phyloP scores from a whole-genome alignment of 2,329 filamentous ascomycete species.

The Macrophomina tecta region DNA sequence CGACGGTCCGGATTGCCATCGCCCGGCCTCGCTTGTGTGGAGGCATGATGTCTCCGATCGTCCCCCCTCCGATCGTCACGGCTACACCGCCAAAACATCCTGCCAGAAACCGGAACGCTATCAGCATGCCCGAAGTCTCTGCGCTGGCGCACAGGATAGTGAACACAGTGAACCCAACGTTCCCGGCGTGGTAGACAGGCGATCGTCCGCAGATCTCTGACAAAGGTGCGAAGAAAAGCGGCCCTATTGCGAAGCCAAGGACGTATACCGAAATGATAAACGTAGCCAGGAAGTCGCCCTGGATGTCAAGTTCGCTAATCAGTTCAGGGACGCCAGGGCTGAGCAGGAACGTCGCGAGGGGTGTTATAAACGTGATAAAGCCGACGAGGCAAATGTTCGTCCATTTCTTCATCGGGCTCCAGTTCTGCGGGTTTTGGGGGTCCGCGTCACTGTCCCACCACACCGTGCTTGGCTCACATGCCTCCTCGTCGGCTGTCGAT shows the following conservation, averaged over 20 bases:
- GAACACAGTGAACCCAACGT: constrained; percentile 32
- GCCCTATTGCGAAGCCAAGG: constrained; percentile 37
- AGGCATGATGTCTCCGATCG: constrained; percentile 58
- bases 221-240: constrained; percentile 38
- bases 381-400: constrained; percentile 40
- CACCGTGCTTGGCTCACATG: background rate
- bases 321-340: constrained; percentile 35
- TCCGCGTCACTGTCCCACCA: constrained; percentile 31
- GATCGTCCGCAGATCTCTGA: constrained; percentile 38
- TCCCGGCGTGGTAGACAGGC: constrained; percentile 33
- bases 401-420: constrained; percentile 38
- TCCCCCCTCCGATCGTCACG: constrained; percentile 57
- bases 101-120: constrained; percentile 40
- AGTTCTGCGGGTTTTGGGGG: constrained; percentile 36
- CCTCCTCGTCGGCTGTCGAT: too few relatives aligned
- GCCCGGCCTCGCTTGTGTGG: constrained; percentile 54
- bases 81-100: constrained; percentile 36
- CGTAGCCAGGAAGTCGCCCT: constrained; percentile 31
- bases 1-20: constrained; percentile 56
- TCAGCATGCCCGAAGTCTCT: constrained; percentile 33
- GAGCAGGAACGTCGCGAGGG: constrained; percentile 37
- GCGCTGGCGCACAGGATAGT: constrained; percentile 37
- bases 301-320: constrained; percentile 33
- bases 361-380: constrained; percentile 38
- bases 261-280: constrained; percentile 37